Percentiles rank a stretch among this genome's conserved stretches.
These are phyloP conservation scores for Cnidoscolus chayamansa DNA, from an alignment of 441 rosid genomes.

Conservation along the genomic window DNA sequence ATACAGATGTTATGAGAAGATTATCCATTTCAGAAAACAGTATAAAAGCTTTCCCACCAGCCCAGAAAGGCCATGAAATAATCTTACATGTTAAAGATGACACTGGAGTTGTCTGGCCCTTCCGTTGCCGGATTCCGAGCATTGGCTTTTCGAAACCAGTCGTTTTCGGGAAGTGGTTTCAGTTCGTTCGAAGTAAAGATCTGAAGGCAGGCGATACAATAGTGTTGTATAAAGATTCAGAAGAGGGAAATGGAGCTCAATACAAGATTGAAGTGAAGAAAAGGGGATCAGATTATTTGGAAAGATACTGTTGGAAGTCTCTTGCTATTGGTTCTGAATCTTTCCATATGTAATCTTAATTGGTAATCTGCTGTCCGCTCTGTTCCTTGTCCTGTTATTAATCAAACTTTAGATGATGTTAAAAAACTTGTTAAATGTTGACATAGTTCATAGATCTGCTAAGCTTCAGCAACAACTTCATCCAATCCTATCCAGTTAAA, in stretches of 20 bases:
- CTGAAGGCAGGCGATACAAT: not conserved
- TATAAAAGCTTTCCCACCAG: not conserved
- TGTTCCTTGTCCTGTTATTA: no score
- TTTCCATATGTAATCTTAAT: no score
- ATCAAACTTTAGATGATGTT: no score
- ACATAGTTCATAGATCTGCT: no score
- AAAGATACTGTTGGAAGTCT: no score
- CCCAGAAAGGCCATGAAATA: not conserved
- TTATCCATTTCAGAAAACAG: not conserved
- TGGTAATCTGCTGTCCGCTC: no score
- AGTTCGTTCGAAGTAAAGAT: not conserved
- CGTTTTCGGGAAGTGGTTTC: not conserved
- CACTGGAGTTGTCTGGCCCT: not conserved
- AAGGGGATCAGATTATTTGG: not conserved
- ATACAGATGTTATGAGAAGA: slow-evolving; percentile 21
- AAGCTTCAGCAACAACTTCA: no score
- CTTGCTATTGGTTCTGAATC: no score
- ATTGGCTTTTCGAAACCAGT: not conserved
- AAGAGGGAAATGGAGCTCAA: not conserved
- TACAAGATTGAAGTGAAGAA: not conserved
- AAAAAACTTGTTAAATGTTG: no score
- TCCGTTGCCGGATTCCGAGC: not conserved
- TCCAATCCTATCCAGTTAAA: no score
- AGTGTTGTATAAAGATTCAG: not conserved
- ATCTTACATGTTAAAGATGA: slow-evolving; percentile 11